These are phyloP conservation scores for Colletotrichum sp. DNA, from an alignment of 2,329 filamentous ascomycete genomes.

Conservation along the genomic window DNA sequence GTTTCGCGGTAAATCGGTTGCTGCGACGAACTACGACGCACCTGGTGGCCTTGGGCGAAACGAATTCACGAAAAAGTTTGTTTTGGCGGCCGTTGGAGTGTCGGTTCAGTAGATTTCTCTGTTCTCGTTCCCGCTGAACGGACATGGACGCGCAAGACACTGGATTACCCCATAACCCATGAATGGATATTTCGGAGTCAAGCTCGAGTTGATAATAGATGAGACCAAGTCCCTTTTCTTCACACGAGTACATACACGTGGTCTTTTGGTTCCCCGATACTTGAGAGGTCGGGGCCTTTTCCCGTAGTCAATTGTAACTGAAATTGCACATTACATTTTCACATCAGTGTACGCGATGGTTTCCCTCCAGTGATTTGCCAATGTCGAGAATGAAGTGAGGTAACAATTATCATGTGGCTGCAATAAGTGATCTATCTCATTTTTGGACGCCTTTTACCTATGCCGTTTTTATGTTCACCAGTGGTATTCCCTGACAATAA, in stretches of 20 bases:
- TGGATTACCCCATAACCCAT: constrained; percentile 17
- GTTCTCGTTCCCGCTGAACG: constrained; percentile 18
- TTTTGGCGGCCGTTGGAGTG: constrained; percentile 19
- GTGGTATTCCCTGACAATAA: not conserved
- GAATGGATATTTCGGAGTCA: constrained; percentile 23
- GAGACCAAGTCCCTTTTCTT: constrained; percentile 18
- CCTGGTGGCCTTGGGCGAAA: constrained; percentile 2
- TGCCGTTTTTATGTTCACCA: not conserved
- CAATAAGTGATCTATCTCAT: not conserved
- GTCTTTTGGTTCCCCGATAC: not conserved
- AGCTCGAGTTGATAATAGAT: constrained; percentile 22
- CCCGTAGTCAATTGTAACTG: constrained; percentile 9
- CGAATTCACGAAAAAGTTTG: constrained; percentile 19
- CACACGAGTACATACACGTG: constrained; percentile 1
- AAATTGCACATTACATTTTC: not conserved
- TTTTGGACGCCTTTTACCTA: constrained; percentile 5
- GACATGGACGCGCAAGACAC: constrained; percentile 13
- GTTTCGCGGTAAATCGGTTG: not conserved
- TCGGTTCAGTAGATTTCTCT: constrained; percentile 20
- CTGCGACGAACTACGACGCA: constrained; percentile 12
- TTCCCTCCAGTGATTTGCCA: not conserved
- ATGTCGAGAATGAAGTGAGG: not conserved
- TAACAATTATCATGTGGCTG: not conserved
- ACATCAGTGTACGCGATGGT: not conserved
- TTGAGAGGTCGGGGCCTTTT: not conserved